Conservation (phyloP, 2,329 filamentous ascomycete species). For the Tolypocladium sp. region DNA sequence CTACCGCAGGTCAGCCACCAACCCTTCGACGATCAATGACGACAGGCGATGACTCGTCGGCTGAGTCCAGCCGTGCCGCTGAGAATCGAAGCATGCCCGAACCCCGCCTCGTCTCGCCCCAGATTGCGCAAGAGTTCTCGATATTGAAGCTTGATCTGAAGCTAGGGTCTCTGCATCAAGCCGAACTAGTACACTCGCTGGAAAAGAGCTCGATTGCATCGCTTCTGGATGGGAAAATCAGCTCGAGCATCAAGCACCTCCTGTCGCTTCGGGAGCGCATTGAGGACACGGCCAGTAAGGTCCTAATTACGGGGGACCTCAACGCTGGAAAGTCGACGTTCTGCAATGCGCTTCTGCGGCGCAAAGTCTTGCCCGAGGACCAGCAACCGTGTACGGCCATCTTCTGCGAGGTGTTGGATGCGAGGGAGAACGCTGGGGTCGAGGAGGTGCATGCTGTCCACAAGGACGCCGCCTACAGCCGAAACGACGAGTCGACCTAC, state of each 20-base stretch:
- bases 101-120: slow-evolving; percentile 78
- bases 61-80: slow-evolving; percentile 67
- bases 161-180: slow-evolving; percentile 74
- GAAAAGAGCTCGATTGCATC: slow-evolving; percentile 88
- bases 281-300: slow-evolving; percentile 95
- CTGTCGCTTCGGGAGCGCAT: slow-evolving; percentile 83
- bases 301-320: slow-evolving; percentile 87
- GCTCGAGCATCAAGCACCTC: slow-evolving; percentile 85
- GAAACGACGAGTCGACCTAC: slow-evolving; percentile 89
- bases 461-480: slow-evolving; percentile 68
- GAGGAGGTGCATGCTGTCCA: slow-evolving; percentile 96
- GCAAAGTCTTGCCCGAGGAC: slow-evolving; percentile 90
- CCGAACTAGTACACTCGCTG: slow-evolving; percentile 86
- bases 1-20: slow-evolving; percentile 34
- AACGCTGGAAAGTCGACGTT: slow-evolving; percentile 99
- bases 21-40: slow-evolving; percentile 63
- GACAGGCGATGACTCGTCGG: slow-evolving; percentile 43
- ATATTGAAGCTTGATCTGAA: slow-evolving; percentile 92
- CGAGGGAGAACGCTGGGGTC: slow-evolving; percentile 77
- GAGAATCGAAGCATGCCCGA: slow-evolving; percentile 54
- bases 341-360: slow-evolving; percentile 88
- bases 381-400: slow-evolving; percentile 98
- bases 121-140: slow-evolving; percentile 93
- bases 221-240: slow-evolving; percentile 86
- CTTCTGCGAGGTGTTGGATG: slow-evolving; percentile 94